Base-by-base conservation (phyloP, 2,329 filamentous ascomycete species). In the Xylariales sp. region DNA sequence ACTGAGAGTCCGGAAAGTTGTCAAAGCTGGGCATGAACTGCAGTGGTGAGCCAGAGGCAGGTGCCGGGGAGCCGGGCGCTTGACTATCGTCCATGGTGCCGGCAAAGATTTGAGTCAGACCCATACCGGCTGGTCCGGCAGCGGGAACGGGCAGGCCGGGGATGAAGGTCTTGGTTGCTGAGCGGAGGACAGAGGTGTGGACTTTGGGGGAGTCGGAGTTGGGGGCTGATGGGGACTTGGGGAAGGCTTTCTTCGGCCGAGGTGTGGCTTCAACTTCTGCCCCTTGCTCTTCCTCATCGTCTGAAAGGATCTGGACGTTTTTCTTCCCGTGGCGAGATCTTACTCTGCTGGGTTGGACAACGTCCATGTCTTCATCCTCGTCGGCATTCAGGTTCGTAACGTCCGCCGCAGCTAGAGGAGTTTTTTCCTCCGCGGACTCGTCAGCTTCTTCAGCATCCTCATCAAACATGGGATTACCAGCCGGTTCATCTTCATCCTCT, bases 91-190 rank as follows among this genome's bases (percentile, higher is more conserved):
- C 88, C 80, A 96, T 85, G 1, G 89, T 95, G 10, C 88, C 88
- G 4, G 86, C 86, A 58, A 95, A 96, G 47, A 93, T 91, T 54
- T 95, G 90, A 0, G 88, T 94, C 32, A 95, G 72, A 8, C 88
- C 86, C 31, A 95, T 66, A 3, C 80, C 80, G 25, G 78, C 80
- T 16, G 78, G 71, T 0, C 72, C 76, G 16, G 65, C 64, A 7
- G 55, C 54, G 5, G 71, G 62, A 4, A 82, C 70, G 3, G 82
- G 77, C 15, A 88, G 64, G 2, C 81, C 82, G 3, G 84, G 84
- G 44, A 88, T 84, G 51, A 84, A 84, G 0, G 69, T 75, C 62
- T 85, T 86, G 45, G 75, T 82, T 3, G 80, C 80, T 4, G 81
- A 85, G 29, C 82, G 76, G n/a, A 84, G 59, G 2, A 84, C 78